Percentiles rank a stretch among this genome's conserved stretches.
Evolutionary conservation across 2,329 filamentous ascomycete genomes (phyloP).

Genomic region (Aspergillus hiratsukae): DNA sequence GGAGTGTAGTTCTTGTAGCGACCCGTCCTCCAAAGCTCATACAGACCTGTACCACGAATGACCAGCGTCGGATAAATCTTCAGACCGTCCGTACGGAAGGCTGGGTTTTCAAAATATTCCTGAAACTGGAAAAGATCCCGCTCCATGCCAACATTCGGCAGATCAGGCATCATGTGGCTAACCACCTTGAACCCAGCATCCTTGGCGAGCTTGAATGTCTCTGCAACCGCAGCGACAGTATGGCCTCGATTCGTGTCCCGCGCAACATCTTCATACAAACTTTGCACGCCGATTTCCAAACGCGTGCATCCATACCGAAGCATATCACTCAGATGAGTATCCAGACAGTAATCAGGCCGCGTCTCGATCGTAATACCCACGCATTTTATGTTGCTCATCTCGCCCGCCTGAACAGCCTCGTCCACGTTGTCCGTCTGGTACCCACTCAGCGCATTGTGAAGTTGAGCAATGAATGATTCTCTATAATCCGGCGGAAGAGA

Average conservation of each 20-base stretch:
- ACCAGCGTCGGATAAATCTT: slow-evolving; percentile 98
- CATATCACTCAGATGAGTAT: slow-evolving; percentile 94
- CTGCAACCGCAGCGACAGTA: slow-evolving; percentile 89
- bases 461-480: slow-evolving; percentile 87
- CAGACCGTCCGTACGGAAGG: slow-evolving; percentile 90
- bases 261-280: slow-evolving; percentile 96
- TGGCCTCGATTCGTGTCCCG: slow-evolving; percentile 95
- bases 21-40: slow-evolving; percentile 95
- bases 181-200: slow-evolving; percentile 99
- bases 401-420: slow-evolving; percentile 87
- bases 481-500: slow-evolving; percentile 84
- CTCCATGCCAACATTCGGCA: slow-evolving; percentile 98
- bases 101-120: slow-evolving; percentile 96
- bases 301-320: slow-evolving; percentile 95
- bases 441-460: slow-evolving; percentile 94
- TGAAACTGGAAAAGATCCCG: slow-evolving; percentile 93
- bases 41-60: slow-evolving; percentile 91
- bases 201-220: slow-evolving; percentile 96
- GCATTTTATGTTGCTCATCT: slow-evolving; percentile 96
- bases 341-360: slow-evolving; percentile 90
- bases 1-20: slow-evolving; percentile 98
- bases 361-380: slow-evolving; percentile 99
- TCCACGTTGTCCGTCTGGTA: slow-evolving; percentile 94
- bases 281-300: slow-evolving; percentile 92
- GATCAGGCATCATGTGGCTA: slow-evolving; percentile 98